Conservation (phyloP, 495 filamentous ascomycete species). For the Penicillium cataractarum region DNA sequence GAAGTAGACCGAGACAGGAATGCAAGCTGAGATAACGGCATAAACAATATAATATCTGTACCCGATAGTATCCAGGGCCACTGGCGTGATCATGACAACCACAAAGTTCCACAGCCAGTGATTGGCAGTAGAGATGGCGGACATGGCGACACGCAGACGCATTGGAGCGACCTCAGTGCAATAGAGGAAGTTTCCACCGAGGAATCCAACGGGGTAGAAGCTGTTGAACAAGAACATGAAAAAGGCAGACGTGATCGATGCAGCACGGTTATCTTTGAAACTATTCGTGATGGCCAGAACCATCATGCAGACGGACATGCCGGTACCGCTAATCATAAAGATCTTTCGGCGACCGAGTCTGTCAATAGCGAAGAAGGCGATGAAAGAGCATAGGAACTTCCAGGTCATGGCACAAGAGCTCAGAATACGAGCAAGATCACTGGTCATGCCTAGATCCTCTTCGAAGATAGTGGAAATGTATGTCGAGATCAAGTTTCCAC, state of each 20-base stretch:
- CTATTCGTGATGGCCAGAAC: conserved; percentile 46
- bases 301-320: conserved; percentile 44
- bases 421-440: conserved; percentile 33
- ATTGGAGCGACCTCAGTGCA: conserved; percentile 59
- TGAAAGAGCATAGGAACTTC: conserved; percentile 53
- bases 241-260: conserved; percentile 40
- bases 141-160: conserved; percentile 56
- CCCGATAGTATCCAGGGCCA: conserved; percentile 40
- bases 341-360: conserved; percentile 50
- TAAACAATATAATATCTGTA: conserved; percentile 45
- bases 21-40: conserved; percentile 38
- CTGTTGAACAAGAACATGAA: conserved; percentile 65
- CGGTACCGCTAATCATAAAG: conserved; percentile 51
- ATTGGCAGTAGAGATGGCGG: conserved; percentile 44
- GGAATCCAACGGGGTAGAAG: conserved; percentile 63
- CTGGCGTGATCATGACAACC: conserved; percentile 62
- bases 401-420: conserved; percentile 47
- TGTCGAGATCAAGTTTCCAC: conserved; percentile 40
- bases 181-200: conserved; percentile 62
- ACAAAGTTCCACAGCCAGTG: conserved; percentile 60
- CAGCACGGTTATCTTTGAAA: conserved; percentile 39
- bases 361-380: conserved; percentile 56
- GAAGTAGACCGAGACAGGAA: conserved; percentile 57
- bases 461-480: conserved; percentile 43
- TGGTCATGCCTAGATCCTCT: conserved; percentile 32